phyloP scores from a whole-genome alignment of 495 filamentous ascomycete genomes.

The Beverwykella pulmonaria region DNA sequence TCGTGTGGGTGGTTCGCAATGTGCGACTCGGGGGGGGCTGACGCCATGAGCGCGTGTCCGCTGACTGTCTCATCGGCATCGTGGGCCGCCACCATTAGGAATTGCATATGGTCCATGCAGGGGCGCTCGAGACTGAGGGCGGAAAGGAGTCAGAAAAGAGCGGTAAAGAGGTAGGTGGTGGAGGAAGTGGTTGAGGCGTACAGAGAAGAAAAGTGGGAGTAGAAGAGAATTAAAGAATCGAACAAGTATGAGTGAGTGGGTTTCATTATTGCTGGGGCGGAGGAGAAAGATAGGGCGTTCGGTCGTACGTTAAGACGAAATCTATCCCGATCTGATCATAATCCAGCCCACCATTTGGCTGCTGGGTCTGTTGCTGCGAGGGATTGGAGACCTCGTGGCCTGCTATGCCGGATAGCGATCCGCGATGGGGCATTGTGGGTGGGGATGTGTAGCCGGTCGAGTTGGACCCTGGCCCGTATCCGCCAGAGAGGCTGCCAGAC shows the following conservation, averaged over 20 bases:
- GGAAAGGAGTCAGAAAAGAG: constrained; percentile 20
- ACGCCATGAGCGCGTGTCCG: constrained; percentile 91
- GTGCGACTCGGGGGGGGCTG: constrained; percentile 70
- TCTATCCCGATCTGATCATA: constrained; percentile 91
- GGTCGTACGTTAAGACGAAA: constrained; percentile 91
- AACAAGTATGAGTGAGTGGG: not conserved
- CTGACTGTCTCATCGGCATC: constrained; percentile 53
- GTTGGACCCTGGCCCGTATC: constrained; percentile 51
- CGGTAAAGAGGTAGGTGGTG: constrained; percentile 3
- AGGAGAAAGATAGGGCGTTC: constrained; percentile 66
- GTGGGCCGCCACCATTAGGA: constrained; percentile 62
- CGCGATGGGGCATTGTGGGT: constrained; percentile 30
- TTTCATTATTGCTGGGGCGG: constrained; percentile 54
- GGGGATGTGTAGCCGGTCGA: constrained; percentile 49
- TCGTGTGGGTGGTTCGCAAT: constrained; percentile 45
- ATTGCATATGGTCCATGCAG: constrained; percentile 93
- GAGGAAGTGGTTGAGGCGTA: constrained; percentile 10
- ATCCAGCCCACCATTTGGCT: constrained; percentile 54
- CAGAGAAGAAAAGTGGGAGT: constrained; percentile 14
- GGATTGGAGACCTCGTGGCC: constrained; percentile 9
- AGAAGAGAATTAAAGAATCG: constrained; percentile 31
- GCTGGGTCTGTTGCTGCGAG: constrained; percentile 26
- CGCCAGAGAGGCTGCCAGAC: constrained; percentile 60
- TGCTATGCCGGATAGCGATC: constrained; percentile 12
- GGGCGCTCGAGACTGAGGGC: constrained; percentile 80